These are phyloP conservation scores for Backusella mclennaniae DNA, from an alignment of 192 early-diverging fungal genomes.

Conservation along the genomic window DNA sequence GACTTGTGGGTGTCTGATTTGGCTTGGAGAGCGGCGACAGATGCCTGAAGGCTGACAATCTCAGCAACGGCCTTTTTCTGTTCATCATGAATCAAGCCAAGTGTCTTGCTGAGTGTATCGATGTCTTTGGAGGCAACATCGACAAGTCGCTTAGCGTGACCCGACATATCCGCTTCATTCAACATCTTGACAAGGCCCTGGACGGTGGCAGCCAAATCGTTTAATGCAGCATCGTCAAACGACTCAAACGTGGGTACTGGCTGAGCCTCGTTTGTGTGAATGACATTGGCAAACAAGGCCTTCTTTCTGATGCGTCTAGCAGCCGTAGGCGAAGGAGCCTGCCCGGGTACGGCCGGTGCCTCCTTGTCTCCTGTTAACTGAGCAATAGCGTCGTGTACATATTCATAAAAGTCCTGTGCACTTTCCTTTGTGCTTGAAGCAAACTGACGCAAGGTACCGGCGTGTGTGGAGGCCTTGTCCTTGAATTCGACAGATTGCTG, in stretches of 20 bases:
- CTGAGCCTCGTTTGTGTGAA: background rate
- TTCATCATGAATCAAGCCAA: conserved; percentile 46
- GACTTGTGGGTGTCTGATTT: conserved; percentile 57
- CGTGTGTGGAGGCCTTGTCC: conserved; percentile 36
- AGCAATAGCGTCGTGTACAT: conserved; percentile 19
- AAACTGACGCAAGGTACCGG: conserved; percentile 20
- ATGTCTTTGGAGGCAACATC: conserved; percentile 56
- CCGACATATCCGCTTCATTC: conserved; percentile 38
- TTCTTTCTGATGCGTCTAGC: background rate
- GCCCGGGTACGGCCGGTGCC: conserved; percentile 3
- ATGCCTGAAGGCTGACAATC: conserved; percentile 38
- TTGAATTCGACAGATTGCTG: conserved; percentile 8
- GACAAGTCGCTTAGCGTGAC: conserved; percentile 56
- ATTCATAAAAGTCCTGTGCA: conserved; percentile 34
- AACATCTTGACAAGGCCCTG: conserved; percentile 22
- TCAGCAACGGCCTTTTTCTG: conserved; percentile 25
- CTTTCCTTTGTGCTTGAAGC: conserved; percentile 19
- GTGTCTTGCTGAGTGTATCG: conserved; percentile 41
- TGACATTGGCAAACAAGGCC: conserved; percentile 8
- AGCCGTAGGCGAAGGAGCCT: background rate
- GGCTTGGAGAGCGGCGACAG: background rate
- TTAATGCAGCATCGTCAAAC: background rate
- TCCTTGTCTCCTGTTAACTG: conserved; percentile 31
- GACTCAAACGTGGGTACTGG: background rate
- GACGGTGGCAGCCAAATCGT: conserved; percentile 28